phyloP scores from a whole-genome alignment of 148 eudicot genomes.

The Persicaria tinctoria region DNA sequence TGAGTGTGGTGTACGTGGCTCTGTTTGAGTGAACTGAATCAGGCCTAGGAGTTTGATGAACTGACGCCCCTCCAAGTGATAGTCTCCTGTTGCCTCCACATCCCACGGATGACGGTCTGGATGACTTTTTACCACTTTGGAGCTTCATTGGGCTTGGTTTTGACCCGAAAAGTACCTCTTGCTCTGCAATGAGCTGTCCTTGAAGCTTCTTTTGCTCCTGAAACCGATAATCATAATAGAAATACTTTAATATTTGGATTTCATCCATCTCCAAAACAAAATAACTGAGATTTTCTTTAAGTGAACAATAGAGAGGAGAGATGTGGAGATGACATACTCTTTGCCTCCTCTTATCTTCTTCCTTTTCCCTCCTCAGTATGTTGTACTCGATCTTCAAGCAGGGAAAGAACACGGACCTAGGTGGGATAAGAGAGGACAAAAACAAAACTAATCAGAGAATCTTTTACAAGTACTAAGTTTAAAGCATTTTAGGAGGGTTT shows the following conservation, averaged over 20 bases:
- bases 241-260: not conserved
- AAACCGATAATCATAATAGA: slow-evolving; percentile 3
- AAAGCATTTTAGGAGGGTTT: slow-evolving; percentile 10
- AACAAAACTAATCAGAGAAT: not conserved
- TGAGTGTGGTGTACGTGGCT: slow-evolving; percentile 54
- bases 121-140: slow-evolving; percentile 48
- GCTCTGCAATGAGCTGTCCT: slow-evolving; percentile 73
- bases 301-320: not conserved
- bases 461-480: not conserved
- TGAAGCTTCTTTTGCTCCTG: slow-evolving; percentile 97
- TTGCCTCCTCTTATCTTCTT: slow-evolving; percentile 68
- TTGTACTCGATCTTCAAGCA: slow-evolving; percentile 63
- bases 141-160: slow-evolving; percentile 83
- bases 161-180: slow-evolving; percentile 79
- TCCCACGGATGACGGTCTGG: slow-evolving; percentile 57
- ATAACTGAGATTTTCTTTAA: not conserved
- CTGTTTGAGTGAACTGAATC: slow-evolving; percentile 37
- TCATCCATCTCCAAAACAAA: not conserved
- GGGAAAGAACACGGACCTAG: slow-evolving; percentile 57
- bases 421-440: slow-evolving; percentile 10
- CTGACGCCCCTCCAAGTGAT: slow-evolving; percentile 48
- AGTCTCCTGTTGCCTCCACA: slow-evolving; percentile 43
- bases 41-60: slow-evolving; percentile 49
- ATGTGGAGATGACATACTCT: slow-evolving; percentile 38
- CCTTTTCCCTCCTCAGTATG: slow-evolving; percentile 60